Base-by-base conservation (phyloP, 805 yeast genomes). In the Metschnikowia matae region DNA sequence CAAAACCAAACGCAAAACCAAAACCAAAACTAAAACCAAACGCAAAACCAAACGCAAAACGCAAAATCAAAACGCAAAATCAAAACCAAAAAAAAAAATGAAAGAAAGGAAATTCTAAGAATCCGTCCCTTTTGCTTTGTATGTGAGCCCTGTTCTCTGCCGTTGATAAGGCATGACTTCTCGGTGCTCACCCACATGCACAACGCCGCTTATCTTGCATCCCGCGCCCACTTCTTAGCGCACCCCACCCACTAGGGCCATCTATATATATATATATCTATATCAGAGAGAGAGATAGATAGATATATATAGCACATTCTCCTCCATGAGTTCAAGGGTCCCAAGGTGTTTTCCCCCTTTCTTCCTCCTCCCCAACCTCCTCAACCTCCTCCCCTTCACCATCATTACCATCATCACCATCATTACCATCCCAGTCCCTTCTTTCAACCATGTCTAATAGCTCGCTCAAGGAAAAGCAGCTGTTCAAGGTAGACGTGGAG, bases 401-500 rank as follows among this genome's bases (percentile, higher is more conserved):
- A n/a, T n/a, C n/a, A n/a, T 18, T 3, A 18, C 20, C 20, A 18
- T 18, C 20, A 18, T 18, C 20, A 18, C 20, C 20, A 18, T 18
- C 20, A 18, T 18, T 18, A 20, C 41, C 15, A 6, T 39, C 11
- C 1, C 13, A 1, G 14, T 20, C 21, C 3, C 13, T 15, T 21
- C 20, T 6, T 3, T 20, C 20, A 15, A 33, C 6, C 45, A 42
- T 42, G 45, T 34, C 46, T 15, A 44, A 6, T 11, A 26, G 46
- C 23, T 44, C 40, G 21, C 46, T 44, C 13, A 44, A 44, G 26
- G 46, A 44, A 36, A 44, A 44, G 46, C 46, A 23, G 15, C 33
- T 36, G 51, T 52, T 46, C 37, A 42, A 45, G 15, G 55, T 54
- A 44, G 55, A 54, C 40, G 39, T 54, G 33, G 57, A 54, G 47